Evolutionary conservation across 1,139 yeast species (phyloP).

Genomic region (Scheffersomyces segobiensis): DNA sequence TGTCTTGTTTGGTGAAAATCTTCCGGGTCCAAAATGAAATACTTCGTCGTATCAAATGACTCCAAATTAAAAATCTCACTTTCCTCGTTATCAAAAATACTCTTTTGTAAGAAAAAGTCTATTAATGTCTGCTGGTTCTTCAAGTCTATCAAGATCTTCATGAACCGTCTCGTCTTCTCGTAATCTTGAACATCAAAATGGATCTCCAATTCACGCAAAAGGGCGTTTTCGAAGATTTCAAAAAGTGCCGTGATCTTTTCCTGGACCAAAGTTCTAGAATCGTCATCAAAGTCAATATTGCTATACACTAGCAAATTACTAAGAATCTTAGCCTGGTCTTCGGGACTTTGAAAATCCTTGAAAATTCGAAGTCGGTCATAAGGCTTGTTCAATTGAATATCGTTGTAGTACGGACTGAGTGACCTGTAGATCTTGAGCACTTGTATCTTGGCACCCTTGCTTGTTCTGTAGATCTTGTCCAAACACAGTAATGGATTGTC

Average conservation of each 20-base stretch:
- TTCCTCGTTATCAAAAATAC: conserved; percentile 41
- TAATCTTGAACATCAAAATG: conserved; percentile 56
- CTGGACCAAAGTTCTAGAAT: conserved; percentile 33
- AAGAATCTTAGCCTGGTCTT: conserved; percentile 48
- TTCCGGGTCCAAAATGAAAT: conserved; percentile 12
- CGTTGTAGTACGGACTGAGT: conserved; percentile 47
- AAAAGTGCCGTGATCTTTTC: conserved; percentile 57
- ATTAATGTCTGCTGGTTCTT: conserved; percentile 46
- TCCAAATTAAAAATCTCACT: conserved; percentile 33
- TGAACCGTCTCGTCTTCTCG: conserved; percentile 33
- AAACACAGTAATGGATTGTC: conserved; percentile 40
- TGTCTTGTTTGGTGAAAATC: conserved; percentile 1
- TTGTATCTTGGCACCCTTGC: conserved; percentile 43
- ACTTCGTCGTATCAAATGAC: conserved; percentile 19
- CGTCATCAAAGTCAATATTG: conserved; percentile 36
- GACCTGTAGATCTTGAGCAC: conserved; percentile 44
- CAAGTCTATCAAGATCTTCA: conserved; percentile 35
- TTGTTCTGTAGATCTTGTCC: conserved; percentile 38
- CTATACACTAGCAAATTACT: conserved; percentile 41
- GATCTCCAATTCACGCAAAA: conserved; percentile 67
- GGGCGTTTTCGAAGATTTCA: conserved; percentile 74
- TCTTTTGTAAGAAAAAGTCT: conserved; percentile 48
- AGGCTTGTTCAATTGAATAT: conserved; percentile 47
- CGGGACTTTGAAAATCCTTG: conserved; percentile 48
- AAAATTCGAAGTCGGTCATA: conserved; percentile 50